These are phyloP conservation scores for Gastrolobium villosum DNA, from an alignment of 306 rosid genomes.

Conservation along the genomic window DNA sequence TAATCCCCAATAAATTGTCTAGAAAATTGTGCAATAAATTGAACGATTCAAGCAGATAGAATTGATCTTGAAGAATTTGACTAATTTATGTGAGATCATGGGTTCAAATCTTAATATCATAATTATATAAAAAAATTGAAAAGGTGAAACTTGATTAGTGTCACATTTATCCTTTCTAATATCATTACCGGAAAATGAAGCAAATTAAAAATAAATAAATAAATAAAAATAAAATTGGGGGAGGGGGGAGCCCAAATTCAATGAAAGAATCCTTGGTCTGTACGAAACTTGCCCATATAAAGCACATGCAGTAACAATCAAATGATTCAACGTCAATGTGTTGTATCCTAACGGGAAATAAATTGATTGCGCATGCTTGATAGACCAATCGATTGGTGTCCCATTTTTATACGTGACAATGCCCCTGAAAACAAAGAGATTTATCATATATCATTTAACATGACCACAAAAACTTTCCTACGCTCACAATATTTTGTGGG, in stretches of 20 bases:
- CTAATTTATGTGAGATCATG: too few species aligned
- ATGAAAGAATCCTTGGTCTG: constrained; percentile 1
- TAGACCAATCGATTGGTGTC: constrained; percentile 37
- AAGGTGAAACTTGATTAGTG: not conserved
- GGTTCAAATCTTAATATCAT: too few species aligned
- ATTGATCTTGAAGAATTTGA: too few species aligned
- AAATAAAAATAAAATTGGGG: constrained; percentile 6
- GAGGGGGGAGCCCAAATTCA: not conserved
- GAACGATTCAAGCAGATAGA: too few species aligned
- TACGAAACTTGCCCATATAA: constrained; percentile 10
- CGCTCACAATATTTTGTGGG: too few species aligned
- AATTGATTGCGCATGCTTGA: constrained; percentile 61
- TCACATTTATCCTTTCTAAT: not conserved
- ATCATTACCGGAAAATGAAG: not conserved
- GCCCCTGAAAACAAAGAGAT: not conserved
- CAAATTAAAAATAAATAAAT: too few species aligned
- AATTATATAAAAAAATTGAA: too few species aligned
- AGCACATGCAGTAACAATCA: constrained; percentile 37
- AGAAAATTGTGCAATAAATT: too few species aligned
- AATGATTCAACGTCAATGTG: constrained; percentile 11
- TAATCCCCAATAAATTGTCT: too few species aligned
- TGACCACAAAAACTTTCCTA: too few species aligned
- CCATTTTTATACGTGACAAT: constrained; percentile 40
- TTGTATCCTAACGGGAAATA: not conserved
- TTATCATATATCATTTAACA: too few species aligned